Evolutionary conservation across 2,329 filamentous ascomycete species (phyloP), one percentile per base, ranked within the genome.

Genomic region (Cordyceps javanica): DNA sequence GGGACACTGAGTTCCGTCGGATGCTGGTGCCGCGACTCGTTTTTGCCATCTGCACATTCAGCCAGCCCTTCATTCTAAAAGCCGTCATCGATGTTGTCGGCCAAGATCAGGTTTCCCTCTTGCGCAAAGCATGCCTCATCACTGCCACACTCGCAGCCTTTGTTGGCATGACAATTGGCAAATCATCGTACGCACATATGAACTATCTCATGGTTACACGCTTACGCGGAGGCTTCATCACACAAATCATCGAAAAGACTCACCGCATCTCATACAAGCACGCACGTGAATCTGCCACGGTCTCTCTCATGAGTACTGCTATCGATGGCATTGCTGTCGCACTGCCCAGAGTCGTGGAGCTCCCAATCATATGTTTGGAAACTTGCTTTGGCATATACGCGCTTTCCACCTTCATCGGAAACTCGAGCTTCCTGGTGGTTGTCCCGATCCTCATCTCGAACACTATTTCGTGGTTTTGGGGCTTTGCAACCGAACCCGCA

Each of bases 181-280:
- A 52, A 14, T 36, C 49, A 1, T 28, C 49, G 5, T 52, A 39
- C 10, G 32, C 48, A 2, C 56, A 58, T 19, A 58, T 58, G 56
- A 58, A 52, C 14, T 58, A 58, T 10, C 67, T 69, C 19, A 62
- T 66, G 44, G 68, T 71, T 36, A 67, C 69, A 7, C 65, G 69
- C 61, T 57, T 69, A 19, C 68, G 71, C 10, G 70, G 66, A 3
- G 64, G 63, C 2, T 62, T 74, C 9, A 60, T 71, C 8, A 73
- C 77, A 0, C 71, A 80, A 62, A 74, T 83, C 19, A 82, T 79
- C 61, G 70, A 73, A 16, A 76, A 77, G 59, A 75, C 74, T 0
- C 60, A 75, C 5, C 60, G 62, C 2, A 60, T 75, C 11, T 65
- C 67, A n/a, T 62, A 62, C 5, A 63, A 63, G 4, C 57, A 63